Base-by-base conservation (phyloP, 2,329 filamentous ascomycete species). In the Botrytis aclada region DNA sequence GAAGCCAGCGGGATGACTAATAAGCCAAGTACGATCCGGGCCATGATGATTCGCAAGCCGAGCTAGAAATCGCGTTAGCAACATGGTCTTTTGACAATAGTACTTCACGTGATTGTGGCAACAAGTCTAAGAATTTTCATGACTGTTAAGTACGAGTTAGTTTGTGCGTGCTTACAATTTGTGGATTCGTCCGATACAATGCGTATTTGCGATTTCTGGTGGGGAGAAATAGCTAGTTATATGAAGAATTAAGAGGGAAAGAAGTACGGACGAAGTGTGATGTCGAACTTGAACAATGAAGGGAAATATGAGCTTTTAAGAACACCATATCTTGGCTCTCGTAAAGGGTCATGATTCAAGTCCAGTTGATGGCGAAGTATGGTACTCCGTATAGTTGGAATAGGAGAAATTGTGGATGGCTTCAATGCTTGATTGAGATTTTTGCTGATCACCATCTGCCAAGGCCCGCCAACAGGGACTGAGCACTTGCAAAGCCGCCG, bases 361-460 rank as follows among this genome's bases (percentile, higher is more conserved):
- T 29, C 37, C 43, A 25, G 10, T 29, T 43, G 37, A 43, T 63
- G 51, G n/a, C n/a, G 7, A 29, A 29, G 1, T 14, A 56, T 56
- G 14, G 25, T n/a, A n/a, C 7, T 62, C 7, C 34, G 14, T 56
- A 29, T 14, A 29, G n/a, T 66, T 12, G 29, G 18, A 43, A 70
- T 64, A 70, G 58, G 69, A 71, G 69, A 41, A 54, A 39, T 70
- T 61, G 45, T 62, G 43, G 22, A 56, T 47, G 29, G 22, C 60
- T 39, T 61, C 58, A 25, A 61, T 61, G 10, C 61, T n/a, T 29
- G 54, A 9, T 58, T 32, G 39, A 51, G n/a, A 54, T 34, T 56
- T 56, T 45, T 62, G 25, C 16, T 51, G 58, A 54, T 70, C 58
- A 39, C 43, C 29, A 29, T 16, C 47, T 62, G 32, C 69, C 58